phyloP scores from a whole-genome alignment of 2,329 filamentous ascomycete genomes.

The Seiridium cupressi region DNA sequence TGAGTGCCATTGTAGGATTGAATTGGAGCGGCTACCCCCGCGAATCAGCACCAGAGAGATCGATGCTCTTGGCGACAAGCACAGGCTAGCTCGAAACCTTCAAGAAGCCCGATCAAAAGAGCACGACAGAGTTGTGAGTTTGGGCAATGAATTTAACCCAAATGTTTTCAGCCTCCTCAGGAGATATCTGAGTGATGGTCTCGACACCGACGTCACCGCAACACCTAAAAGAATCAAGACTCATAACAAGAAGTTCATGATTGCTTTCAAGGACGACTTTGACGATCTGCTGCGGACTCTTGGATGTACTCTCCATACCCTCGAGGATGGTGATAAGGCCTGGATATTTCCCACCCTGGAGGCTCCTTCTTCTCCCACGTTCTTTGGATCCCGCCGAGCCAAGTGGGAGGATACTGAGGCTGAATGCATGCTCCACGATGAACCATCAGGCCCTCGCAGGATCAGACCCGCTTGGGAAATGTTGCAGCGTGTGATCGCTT shows the following conservation, averaged over 20 bases:
- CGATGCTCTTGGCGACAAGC: constrained; percentile 41
- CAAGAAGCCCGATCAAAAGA: constrained; percentile 39
- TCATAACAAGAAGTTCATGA: constrained; percentile 54
- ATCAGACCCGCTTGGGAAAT: background rate
- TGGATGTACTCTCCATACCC: constrained; percentile 38
- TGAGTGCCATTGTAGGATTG: constrained; percentile 37
- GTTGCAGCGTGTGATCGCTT: constrained; percentile 19
- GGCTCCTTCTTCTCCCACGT: constrained; percentile 30
- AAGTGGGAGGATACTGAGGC: constrained; percentile 24
- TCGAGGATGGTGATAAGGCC: constrained; percentile 37
- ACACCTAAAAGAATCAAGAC: constrained; percentile 46
- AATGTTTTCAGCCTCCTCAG: constrained; percentile 45
- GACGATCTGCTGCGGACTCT: constrained; percentile 47
- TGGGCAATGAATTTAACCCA: constrained; percentile 36
- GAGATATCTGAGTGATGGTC: constrained; percentile 50
- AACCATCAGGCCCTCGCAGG: background rate
- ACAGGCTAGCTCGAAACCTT: constrained; percentile 40
- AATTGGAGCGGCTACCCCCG: constrained; percentile 42
- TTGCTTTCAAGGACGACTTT: constrained; percentile 51
- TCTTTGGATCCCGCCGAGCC: constrained; percentile 30
- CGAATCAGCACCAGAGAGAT: constrained; percentile 44
- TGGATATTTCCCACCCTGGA: constrained; percentile 31
- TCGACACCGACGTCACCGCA: constrained; percentile 33
- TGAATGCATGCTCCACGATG: constrained; percentile 19
- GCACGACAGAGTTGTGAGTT: constrained; percentile 44